These are phyloP conservation scores for Mariannaea sp. DNA, from an alignment of 2,329 filamentous ascomycete genomes.

Conservation along the genomic window DNA sequence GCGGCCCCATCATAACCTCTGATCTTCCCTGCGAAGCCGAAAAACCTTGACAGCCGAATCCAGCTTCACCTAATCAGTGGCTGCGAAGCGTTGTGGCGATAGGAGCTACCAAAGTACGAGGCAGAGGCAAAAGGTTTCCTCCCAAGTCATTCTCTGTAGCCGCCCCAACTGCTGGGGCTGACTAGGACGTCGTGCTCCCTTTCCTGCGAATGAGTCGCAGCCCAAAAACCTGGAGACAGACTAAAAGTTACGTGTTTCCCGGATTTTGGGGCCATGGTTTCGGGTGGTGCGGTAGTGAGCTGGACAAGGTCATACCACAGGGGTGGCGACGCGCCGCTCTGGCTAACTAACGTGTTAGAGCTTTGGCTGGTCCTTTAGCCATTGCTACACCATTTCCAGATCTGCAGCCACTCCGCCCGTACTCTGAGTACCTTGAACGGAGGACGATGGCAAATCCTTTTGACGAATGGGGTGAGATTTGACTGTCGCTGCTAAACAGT, in stretches of 20 bases:
- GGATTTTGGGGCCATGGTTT: not conserved
- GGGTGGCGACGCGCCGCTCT: constrained; percentile 9
- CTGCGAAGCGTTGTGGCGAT: not conserved
- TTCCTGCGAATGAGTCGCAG: not conserved
- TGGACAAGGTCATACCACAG: constrained; percentile 9
- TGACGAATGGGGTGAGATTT: constrained; percentile 10
- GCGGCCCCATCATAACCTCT: constrained; percentile 12
- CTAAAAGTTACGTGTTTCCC: not conserved
- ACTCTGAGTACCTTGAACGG: not conserved
- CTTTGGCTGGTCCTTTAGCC: constrained; percentile 20
- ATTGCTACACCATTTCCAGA: constrained; percentile 19
- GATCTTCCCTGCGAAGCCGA: constrained; percentile 2
- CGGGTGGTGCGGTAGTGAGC: constrained; percentile 1
- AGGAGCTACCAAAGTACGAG: too few relatives aligned
- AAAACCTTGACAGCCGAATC: not conserved
- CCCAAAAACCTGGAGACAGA: not conserved
- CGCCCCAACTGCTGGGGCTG: too few relatives aligned
- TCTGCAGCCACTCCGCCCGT: constrained; percentile 3
- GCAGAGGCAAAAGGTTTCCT: not conserved
- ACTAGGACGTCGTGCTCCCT: too few relatives aligned
- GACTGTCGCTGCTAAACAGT: constrained; percentile 7
- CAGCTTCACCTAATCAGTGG: not conserved
- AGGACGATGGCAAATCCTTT: not conserved
- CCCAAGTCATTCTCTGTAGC: not conserved
- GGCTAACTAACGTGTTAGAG: constrained; percentile 14